A percentile compares a stretch with the other conserved stretches of the same genome.
These are phyloP conservation scores for Isoetes taiwanensis DNA, from an alignment of 75 land plant genomes.

Conservation along the genomic window DNA sequence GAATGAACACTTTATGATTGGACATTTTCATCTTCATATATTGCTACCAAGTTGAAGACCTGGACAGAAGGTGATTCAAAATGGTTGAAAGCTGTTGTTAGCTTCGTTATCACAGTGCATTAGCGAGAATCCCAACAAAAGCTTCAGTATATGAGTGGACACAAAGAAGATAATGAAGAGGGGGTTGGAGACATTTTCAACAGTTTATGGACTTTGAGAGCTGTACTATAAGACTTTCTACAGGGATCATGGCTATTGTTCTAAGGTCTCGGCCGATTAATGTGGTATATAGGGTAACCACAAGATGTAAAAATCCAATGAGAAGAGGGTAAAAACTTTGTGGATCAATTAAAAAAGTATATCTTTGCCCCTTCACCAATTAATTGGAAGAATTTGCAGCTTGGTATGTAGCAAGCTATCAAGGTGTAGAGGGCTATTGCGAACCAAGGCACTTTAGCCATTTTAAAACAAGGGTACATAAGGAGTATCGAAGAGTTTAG, in stretches of 20 bases:
- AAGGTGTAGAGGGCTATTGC: constrained; percentile 66
- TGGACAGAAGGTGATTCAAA: constrained; percentile 91
- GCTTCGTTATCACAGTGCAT: constrained; percentile 82
- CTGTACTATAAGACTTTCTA: constrained; percentile 78
- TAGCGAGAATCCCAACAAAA: constrained; percentile 82
- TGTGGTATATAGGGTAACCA: constrained; percentile 86
- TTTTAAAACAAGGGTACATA: constrained; percentile 66
- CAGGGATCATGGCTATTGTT: constrained; percentile 60
- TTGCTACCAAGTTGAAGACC: constrained; percentile 83
- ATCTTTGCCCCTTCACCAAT: constrained; percentile 57
- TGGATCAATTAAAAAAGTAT: no score
- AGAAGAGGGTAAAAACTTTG: no score
- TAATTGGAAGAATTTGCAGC: constrained; percentile 40
- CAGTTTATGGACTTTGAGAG: constrained; percentile 61
- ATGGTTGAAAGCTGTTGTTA: constrained; percentile 64
- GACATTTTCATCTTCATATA: constrained; percentile 74
- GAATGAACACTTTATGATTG: constrained; percentile 94
- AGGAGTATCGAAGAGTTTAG: constrained; percentile 61
- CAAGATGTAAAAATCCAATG: constrained; percentile 31
- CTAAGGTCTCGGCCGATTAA: constrained; percentile 91
- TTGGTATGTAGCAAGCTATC: constrained; percentile 80
- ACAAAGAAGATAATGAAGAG: constrained; percentile 49
- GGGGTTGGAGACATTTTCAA: constrained; percentile 52
- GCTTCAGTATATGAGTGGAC: constrained; percentile 78
- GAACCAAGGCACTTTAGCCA: constrained; percentile 80